Conservation (phyloP, 108 stramenopile genomes). For the Craspedostauros australis region DNA sequence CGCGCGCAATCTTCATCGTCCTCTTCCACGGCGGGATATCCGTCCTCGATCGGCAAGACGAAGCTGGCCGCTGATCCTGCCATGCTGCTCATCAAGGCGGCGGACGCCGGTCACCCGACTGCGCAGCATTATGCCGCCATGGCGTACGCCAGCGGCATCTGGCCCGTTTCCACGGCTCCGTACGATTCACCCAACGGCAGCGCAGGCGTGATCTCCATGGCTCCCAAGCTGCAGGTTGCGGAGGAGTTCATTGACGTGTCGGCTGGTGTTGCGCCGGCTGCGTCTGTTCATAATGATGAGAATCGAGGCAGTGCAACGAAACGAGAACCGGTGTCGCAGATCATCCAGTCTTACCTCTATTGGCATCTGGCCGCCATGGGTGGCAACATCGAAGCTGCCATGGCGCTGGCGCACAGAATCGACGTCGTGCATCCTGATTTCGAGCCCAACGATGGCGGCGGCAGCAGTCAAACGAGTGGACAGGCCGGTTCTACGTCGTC, state of each 20-base stretch:
- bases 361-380: constrained; percentile 69
- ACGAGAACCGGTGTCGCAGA: constrained; percentile 32
- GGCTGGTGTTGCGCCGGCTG: constrained; percentile 15
- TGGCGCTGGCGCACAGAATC: constrained; percentile 51
- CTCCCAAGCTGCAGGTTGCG: constrained; percentile 22
- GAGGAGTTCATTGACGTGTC: constrained; percentile 43
- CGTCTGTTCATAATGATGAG: background rate
- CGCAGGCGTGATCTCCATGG: constrained; percentile 22
- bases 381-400: constrained; percentile 76
- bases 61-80: constrained; percentile 4
- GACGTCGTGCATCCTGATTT: no score
- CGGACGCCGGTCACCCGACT: constrained; percentile 60
- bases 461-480: background rate
- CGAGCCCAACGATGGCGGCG: background rate
- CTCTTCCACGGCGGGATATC: background rate
- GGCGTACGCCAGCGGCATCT: constrained; percentile 63
- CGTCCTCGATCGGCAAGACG: background rate
- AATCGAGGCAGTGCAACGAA: background rate
- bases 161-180: constrained; percentile 27
- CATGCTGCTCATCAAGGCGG: constrained; percentile 50
- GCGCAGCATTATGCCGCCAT: constrained; percentile 74
- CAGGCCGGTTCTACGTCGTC: background rate
- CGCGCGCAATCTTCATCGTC: background rate
- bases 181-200: background rate
- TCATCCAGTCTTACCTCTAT: constrained; percentile 49